These are phyloP conservation scores for Entomortierella chlamydospora DNA, from an alignment of 192 early-diverging fungal species.

Conservation along the genomic window DNA sequence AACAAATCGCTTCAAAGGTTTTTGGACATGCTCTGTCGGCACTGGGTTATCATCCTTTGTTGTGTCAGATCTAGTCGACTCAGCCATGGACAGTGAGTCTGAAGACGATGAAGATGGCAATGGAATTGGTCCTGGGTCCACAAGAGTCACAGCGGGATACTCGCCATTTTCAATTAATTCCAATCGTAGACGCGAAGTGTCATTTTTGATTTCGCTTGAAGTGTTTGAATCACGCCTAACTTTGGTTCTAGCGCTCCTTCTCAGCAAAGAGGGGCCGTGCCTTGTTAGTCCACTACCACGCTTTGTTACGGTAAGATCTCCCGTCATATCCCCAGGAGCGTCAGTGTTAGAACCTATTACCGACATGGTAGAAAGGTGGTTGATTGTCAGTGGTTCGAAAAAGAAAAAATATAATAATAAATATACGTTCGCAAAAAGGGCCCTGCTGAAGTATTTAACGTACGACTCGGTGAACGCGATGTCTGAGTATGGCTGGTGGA, in stretches of 20 bases:
- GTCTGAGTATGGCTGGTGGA: slow-evolving; percentile 18
- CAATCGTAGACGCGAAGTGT: slow-evolving; percentile 31
- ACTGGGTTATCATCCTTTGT: neutral
- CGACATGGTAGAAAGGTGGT: too few species aligned
- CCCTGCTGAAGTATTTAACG: too few species aligned
- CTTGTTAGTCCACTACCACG: slow-evolving; percentile 41
- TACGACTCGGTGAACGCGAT: neutral
- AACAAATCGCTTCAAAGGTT: slow-evolving; percentile 42
- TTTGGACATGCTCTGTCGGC: neutral
- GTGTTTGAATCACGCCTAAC: slow-evolving; percentile 62
- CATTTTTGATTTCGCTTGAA: slow-evolving; percentile 22
- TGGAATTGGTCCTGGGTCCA: slow-evolving; percentile 44
- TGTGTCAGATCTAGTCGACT: neutral
- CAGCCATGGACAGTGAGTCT: neutral
- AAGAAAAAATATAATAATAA: too few species aligned
- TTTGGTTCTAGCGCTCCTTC: slow-evolving; percentile 64
- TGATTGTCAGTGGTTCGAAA: neutral
- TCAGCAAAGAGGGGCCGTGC: slow-evolving; percentile 53
- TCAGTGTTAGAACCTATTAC: neutral
- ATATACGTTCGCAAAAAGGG: too few species aligned
- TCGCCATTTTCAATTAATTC: slow-evolving; percentile 32
- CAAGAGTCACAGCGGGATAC: slow-evolving; percentile 43
- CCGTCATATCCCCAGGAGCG: slow-evolving; percentile 34
- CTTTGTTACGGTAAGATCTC: slow-evolving; percentile 50
- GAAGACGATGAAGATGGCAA: slow-evolving; percentile 7